Conservation (phyloP, 805 yeast genomes). For the Henningerozyma blattae region DNA sequence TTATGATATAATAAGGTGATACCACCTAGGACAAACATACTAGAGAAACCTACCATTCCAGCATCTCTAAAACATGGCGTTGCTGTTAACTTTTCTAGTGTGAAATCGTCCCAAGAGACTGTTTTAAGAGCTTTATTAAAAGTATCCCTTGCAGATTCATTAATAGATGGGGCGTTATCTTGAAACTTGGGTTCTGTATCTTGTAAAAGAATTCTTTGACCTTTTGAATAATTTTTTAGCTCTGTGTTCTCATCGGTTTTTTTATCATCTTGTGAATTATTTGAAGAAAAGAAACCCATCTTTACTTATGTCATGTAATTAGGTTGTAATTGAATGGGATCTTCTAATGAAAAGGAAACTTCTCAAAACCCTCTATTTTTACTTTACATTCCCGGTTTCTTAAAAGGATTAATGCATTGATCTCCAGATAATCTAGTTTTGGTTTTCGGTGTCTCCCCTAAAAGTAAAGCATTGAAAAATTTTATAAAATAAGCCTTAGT, state of each 20-base stretch:
- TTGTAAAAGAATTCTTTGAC: conserved; percentile 27
- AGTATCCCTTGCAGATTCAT: conserved; percentile 22
- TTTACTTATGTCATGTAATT: too few relatives aligned
- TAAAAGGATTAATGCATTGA: too few relatives aligned
- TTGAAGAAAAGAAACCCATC: not conserved
- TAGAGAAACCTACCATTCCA: conserved; percentile 60
- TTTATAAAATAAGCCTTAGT: too few relatives aligned
- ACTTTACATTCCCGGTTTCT: too few relatives aligned
- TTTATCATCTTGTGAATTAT: not conserved
- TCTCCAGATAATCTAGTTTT: too few relatives aligned
- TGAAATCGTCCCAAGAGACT: conserved; percentile 39
- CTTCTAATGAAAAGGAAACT: too few relatives aligned
- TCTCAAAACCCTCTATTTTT: too few relatives aligned
- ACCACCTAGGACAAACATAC: conserved; percentile 57
- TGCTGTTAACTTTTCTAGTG: conserved; percentile 34
- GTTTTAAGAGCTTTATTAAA: conserved; percentile 30
- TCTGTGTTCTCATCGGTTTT: conserved; percentile 3
- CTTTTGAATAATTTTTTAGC: conserved; percentile 18
- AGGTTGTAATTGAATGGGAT: too few relatives aligned
- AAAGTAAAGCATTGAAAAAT: too few relatives aligned
- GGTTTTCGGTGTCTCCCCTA: too few relatives aligned
- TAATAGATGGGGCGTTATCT: conserved; percentile 14
- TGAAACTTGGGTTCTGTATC: conserved; percentile 31
- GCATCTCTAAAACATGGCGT: conserved; percentile 79
- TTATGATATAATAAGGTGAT: conserved; percentile 59